Base-by-base conservation (phyloP, 805 yeast genomes). In the Yamadazyma kitorensis region DNA sequence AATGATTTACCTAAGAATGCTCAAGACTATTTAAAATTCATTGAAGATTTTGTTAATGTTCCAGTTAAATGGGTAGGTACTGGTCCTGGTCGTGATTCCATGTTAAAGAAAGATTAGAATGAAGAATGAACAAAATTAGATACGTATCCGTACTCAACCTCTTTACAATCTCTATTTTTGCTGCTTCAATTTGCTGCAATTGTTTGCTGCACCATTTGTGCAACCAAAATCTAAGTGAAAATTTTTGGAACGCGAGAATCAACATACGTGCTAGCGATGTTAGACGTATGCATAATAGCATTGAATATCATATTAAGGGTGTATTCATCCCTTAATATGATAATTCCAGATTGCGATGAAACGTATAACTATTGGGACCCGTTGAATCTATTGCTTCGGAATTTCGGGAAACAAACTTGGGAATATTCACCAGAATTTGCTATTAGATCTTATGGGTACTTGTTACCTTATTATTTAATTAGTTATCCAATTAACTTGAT, bases 61-160 rank as follows among this genome's bases (percentile, higher is more conserved):
- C 95, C 95, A 37, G 75, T 93, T 44, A 84, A 83, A 60, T 93
- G 97, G 97, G 93, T 93, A 43, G 98, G 98, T 58, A 93, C 95
- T 38, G 98, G 98, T 44, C 97, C 98, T 44, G 95, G 87, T 34
- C 85, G 98, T 70, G 95, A 84, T 37, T 80, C 89, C 23, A 89
- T 88, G 96, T 73, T 88, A 50, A 79, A 77, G 49, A 82, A 78
- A 59, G 44, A 44, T 21, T 41, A 44, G 18, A n/a, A n/a, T n/a
- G n/a, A n/a, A n/a, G n/a, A n/a, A n/a, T n/a, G n/a, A n/a, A n/a
- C n/a, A n/a, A n/a, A n/a, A n/a, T n/a, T n/a, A n/a, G n/a, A n/a
- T n/a, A n/a, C n/a, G n/a, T n/a, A n/a, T n/a, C n/a, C n/a, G n/a
- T n/a, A n/a, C n/a, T n/a, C n/a, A n/a, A n/a, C n/a, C n/a, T n/a